phyloP scores from a whole-genome alignment of 169 alveolate genomes.

The Ichthyophthirius multifiliis region DNA sequence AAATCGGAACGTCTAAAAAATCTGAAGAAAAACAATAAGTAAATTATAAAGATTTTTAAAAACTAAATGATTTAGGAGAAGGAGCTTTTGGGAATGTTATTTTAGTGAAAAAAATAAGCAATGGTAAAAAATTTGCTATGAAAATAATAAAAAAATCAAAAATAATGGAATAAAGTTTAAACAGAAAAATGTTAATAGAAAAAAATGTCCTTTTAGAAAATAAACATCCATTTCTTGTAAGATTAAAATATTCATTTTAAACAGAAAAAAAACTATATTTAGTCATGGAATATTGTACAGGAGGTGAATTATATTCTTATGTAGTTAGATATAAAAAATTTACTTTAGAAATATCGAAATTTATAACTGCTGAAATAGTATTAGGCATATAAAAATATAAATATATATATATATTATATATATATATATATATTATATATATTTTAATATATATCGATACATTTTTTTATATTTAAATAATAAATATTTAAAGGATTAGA shows the following conservation, averaged over 20 bases:
- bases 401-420: too few relatives aligned
- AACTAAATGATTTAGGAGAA: background rate
- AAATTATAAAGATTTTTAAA: background rate
- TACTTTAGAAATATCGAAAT: background rate
- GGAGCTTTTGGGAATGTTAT: constrained; percentile 1
- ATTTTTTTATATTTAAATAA: background rate
- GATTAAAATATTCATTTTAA: constrained; percentile 54
- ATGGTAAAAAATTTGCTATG: constrained; percentile 43
- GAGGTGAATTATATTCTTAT: constrained; percentile 26
- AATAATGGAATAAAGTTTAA: constrained; percentile 29
- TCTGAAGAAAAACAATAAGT: background rate
- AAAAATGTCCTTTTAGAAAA: constrained; percentile 31
- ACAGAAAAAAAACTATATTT: constrained; percentile 45
- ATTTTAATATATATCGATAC: too few relatives aligned
- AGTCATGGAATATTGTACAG: constrained; percentile 51
- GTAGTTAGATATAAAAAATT: background rate
- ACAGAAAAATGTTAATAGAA: constrained; percentile 33
- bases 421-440: background rate
- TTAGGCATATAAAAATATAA: background rate
- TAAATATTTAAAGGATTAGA: background rate
- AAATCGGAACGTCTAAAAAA: too few relatives aligned
- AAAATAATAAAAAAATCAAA: constrained; percentile 49
- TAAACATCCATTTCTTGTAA: constrained; percentile 51
- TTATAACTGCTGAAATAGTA: background rate
- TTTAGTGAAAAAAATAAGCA: background rate